Base-by-base conservation (phyloP, 805 yeast genomes). In the Candida insectalens region DNA sequence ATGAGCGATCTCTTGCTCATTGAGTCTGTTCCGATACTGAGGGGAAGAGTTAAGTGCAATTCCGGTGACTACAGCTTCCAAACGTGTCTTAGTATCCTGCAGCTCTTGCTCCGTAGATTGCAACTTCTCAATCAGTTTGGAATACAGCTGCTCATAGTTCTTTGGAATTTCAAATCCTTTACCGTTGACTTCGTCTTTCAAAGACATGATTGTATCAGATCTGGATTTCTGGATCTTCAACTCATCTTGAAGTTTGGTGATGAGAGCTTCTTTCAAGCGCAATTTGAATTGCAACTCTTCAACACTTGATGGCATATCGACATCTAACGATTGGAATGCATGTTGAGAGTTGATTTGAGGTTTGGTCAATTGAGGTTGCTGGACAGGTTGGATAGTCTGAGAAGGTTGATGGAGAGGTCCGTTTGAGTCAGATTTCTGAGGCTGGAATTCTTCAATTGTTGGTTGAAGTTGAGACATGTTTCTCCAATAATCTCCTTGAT, bases 1-100 rank as follows among this genome's bases (percentile, higher is more conserved):
- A 49, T 83, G 92, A 10, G 88, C 75, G 30, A 82, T 57, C 36
- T 82, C 87, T 46, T 81, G 76, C 33, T 74, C 79, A 46, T 83
- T 94, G 50, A 72, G 79, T 37, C 78, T 62, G 2, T 85, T 87
- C 22, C 63, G 62, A 2, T 75, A 71, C 16, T 61, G 52, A 4
- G 53, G 40, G 34, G 66, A 69, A 8, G 59, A 50, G 39, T 67
- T 68, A 33, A 71, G 44, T 2, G 75, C 62, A 18, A 72, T 52
- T 0, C 80, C 77, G 1, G 81, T 69, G 17, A 72, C 44, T 8
- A 82, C 44, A 18, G 81, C 65, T 46, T 83, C 94, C 30, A 83
- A 57, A 43, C 80, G 63, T 12, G 59, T 43, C 41, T 78, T 79
- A 1, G 84, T 72, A 15, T 76, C 81, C 18, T 67, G 65, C 36